Conservation (phyloP, 108 stramenopile species). For the Discostella stelligeroides region DNA sequence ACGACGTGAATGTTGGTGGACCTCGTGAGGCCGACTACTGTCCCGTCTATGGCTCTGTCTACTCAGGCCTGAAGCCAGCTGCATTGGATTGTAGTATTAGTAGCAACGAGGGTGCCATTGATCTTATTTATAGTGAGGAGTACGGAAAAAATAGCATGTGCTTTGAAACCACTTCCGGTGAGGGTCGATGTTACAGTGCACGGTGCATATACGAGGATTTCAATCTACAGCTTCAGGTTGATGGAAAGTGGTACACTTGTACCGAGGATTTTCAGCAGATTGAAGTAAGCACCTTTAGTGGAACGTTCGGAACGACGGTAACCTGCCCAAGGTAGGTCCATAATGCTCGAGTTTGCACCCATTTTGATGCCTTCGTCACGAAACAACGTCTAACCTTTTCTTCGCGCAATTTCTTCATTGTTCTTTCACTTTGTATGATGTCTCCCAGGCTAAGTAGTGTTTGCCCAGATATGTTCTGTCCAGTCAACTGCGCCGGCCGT, state of each 20-base stretch:
- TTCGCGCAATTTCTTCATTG: slow-evolving; percentile 13
- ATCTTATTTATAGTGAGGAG: slow-evolving; percentile 64
- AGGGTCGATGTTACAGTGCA: slow-evolving; percentile 77
- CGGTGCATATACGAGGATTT: slow-evolving; percentile 55
- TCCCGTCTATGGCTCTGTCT: slow-evolving; percentile 78
- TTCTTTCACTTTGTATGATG: slow-evolving; percentile 42
- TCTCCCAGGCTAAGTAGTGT: slow-evolving; percentile 67
- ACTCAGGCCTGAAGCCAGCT: slow-evolving; percentile 58
- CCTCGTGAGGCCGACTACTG: slow-evolving; percentile 82
- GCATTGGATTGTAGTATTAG: slow-evolving; percentile 64
- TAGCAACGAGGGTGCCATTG: slow-evolving; percentile 61
- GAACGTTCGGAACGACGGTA: slow-evolving; percentile 45
- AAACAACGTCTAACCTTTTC: slow-evolving; percentile 12
- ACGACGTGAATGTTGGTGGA: slow-evolving; percentile 62
- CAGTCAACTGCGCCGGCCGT: slow-evolving; percentile 79
- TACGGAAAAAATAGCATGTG: slow-evolving; percentile 75
- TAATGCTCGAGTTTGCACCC: no score
- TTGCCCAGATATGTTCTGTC: slow-evolving; percentile 88
- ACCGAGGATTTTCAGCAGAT: slow-evolving; percentile 77
- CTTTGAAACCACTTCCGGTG: slow-evolving; percentile 66
- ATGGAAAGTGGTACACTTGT: slow-evolving; percentile 65
- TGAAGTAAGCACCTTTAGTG: slow-evolving; percentile 40
- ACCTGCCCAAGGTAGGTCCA: slow-evolving; percentile 31
- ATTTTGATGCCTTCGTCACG: no score
- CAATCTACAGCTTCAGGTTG: slow-evolving; percentile 51